Base-by-base conservation (phyloP, 371 early-diverging fungal species). In the Mucor mucedo region DNA sequence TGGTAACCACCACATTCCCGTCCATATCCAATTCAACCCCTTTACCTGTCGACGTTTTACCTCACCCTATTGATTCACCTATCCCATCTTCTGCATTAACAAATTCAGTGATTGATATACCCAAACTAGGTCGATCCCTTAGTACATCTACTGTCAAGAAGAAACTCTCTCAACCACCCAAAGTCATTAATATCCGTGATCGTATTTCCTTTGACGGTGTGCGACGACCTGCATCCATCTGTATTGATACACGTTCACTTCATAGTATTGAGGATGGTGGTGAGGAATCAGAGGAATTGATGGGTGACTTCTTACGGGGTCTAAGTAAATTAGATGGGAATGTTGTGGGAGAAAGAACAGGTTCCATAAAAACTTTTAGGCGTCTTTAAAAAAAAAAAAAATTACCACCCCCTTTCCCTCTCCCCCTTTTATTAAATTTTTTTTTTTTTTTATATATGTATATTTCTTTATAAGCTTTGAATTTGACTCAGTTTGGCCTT, bases 231-330 rank as follows among this genome's bases (percentile, higher is more conserved):
- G 77, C 77, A 32, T 80, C 80, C 1, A 77, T 80, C 2, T 77
- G 73, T 35, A 59, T 77, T 8, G 80, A 80, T 44, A 77, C 80
- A 13, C 62, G 80, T 4, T 72, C 73, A 7, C 55, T 74, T 29
- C 60, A 65, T n/a, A 68, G 66, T 5, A 53, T 60, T 3, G 60
- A 70, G 33, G 59, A 60, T 39, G 60, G 69, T 13, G 28, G 54
- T 7, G 68, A 68, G 33, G 68, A 71, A 1, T 48, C 61, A 40
- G 76, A 72, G 16, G 77, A 78, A 27, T 13, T 71, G 6, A 66
- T 83, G 62, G 83, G 83, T 27, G 80, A 78, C 60, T 83, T 83
- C 60, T 55, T 83, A 14, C 62, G 69, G 10, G 73, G 75, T 3
- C 62, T 83, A 13, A 76, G 67, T 52, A 75, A 67, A 32, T 14